Conservation (phyloP, 495 filamentous ascomycete genomes). For the Neurospora tetraspora region DNA sequence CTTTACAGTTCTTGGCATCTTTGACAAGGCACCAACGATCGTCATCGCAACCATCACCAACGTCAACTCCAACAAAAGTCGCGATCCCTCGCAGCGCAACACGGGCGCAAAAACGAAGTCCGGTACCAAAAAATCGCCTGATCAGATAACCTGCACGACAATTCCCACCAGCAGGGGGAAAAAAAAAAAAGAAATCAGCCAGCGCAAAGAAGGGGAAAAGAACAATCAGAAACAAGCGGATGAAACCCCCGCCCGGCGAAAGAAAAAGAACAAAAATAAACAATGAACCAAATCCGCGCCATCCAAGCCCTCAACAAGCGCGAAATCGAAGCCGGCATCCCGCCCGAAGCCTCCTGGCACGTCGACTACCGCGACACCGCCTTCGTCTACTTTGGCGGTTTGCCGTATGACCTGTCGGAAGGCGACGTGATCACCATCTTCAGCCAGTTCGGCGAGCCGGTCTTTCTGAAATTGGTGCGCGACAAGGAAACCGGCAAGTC, state of each 20-base stretch:
- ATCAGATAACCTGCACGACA: neutral
- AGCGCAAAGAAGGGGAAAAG: neutral
- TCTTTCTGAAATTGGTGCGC: constrained; percentile 77
- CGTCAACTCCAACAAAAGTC: neutral
- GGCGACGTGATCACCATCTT: constrained; percentile 96
- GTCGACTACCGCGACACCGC: constrained; percentile 95
- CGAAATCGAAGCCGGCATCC: constrained; percentile 77
- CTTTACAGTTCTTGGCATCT: neutral
- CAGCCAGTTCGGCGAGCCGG: constrained; percentile 92
- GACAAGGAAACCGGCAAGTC: constrained; percentile 96
- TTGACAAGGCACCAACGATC: neutral
- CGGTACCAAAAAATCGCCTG: neutral
- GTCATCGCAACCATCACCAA: neutral
- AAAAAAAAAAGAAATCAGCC: neutral
- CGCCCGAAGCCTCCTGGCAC: constrained; percentile 90
- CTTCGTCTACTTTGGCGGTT: constrained; percentile 90
- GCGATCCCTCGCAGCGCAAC: neutral
- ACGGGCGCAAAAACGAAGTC: neutral
- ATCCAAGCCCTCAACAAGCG: constrained; percentile 90
- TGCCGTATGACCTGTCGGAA: constrained; percentile 89
- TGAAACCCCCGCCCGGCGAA: neutral
- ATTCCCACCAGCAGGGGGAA: neutral
- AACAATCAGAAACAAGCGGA: neutral
- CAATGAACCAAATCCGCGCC: constrained; percentile 86
- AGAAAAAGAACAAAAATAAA: neutral